Conservation (phyloP, 2,329 filamentous ascomycete species). For the Xylariaceae sp. region DNA sequence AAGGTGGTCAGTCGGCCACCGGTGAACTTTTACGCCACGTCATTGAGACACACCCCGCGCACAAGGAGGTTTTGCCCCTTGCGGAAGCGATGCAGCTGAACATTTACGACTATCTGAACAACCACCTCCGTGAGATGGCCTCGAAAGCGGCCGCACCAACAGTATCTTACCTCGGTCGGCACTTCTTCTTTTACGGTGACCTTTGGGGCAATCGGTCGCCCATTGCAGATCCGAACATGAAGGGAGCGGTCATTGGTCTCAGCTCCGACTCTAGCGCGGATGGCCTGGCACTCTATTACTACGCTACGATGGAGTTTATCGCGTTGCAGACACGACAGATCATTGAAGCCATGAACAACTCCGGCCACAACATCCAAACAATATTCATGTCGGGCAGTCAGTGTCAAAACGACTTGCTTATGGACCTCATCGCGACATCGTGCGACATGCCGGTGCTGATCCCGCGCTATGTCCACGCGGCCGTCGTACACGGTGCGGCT, state of each 20-base stretch:
- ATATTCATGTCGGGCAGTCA: constrained; percentile 99
- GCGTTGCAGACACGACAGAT: constrained; percentile 96
- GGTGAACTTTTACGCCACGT: constrained; percentile 92
- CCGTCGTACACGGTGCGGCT: constrained; percentile 94
- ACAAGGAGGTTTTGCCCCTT: constrained; percentile 70
- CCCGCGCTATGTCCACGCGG: constrained; percentile 87
- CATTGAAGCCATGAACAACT: constrained; percentile 84
- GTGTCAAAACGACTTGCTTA: constrained; percentile 90
- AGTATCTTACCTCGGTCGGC: constrained; percentile 79
- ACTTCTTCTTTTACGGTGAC: constrained; percentile 98
- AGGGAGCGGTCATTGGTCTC: constrained; percentile 79
- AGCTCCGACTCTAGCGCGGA: constrained; percentile 82
- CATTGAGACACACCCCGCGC: constrained; percentile 89
- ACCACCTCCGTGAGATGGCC: constrained; percentile 72
- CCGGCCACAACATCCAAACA: constrained; percentile 79
- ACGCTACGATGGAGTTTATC: constrained; percentile 96
- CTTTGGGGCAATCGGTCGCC: constrained; percentile 95
- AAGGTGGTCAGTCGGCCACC: constrained; percentile 93
- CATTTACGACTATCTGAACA: constrained; percentile 93
- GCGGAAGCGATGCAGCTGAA: constrained; percentile 79
- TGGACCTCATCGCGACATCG: constrained; percentile 83
- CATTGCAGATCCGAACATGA: constrained; percentile 89
- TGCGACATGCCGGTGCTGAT: constrained; percentile 92
- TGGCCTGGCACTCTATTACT: constrained; percentile 86
- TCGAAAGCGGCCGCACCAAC: constrained; percentile 64